These are phyloP conservation scores for Hygrophorus pudorinus DNA, from an alignment of 768 basidiomycete genomes.

Conservation along the genomic window DNA sequence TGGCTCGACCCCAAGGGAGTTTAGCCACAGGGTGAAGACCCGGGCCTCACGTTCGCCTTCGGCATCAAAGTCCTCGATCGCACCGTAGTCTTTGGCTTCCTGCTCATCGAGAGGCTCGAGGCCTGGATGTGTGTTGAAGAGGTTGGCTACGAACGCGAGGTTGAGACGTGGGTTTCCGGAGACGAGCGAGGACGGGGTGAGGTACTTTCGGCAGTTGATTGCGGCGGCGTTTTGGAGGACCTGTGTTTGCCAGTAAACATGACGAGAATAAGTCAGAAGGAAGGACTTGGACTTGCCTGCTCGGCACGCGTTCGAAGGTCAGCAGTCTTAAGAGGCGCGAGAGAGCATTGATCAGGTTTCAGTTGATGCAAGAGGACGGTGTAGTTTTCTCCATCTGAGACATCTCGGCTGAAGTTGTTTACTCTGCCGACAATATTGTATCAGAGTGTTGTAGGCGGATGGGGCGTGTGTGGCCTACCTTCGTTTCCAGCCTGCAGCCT, in stretches of 20 bases:
- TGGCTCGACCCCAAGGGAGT: constrained; percentile 94
- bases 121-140: constrained; percentile 97
- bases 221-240: constrained; percentile 89
- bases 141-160: constrained; percentile 95
- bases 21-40: constrained; percentile 97
- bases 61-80: constrained; percentile 94
- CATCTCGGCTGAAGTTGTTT: constrained; percentile 95
- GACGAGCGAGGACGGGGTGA: constrained; percentile 85
- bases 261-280: background rate
- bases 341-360: constrained; percentile 87
- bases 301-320: constrained; percentile 84
- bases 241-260: constrained; percentile 16
- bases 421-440: constrained; percentile 44
- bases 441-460: background rate
- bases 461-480: constrained; percentile 37
- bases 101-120: constrained; percentile 91
- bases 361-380: constrained; percentile 93
- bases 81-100: constrained; percentile 84
- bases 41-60: constrained; percentile 98
- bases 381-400: constrained; percentile 97
- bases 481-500: constrained; percentile 86
- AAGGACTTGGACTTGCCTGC: constrained; percentile 31
- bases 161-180: constrained; percentile 95
- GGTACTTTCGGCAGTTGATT: constrained; percentile 93
- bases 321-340: constrained; percentile 77